Base-by-base conservation (phyloP, 257 asterid species). In the Solanum bulbocastanum region DNA sequence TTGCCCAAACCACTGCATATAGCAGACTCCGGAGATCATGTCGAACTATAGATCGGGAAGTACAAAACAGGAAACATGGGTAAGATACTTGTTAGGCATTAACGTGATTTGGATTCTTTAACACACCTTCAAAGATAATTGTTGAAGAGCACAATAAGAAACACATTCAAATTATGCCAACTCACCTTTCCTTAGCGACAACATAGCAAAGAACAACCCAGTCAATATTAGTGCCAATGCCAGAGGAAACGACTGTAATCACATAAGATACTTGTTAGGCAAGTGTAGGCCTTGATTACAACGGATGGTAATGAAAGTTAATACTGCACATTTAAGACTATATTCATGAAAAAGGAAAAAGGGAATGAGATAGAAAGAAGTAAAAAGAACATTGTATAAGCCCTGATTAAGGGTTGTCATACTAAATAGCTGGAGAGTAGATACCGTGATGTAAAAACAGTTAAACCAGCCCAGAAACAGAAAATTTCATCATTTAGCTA, bases 171-270 rank as follows among this genome's bases (percentile, higher is more conserved):
- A 32, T 56, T 84, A 83, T 83, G 88, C 42, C 36, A 84, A 87
- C 94, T 93, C 35, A 97, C 99, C 98, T 94, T 92, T 93, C 84
- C 92, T 90, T 86, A 97, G 91, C 62, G 98, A 92, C 85, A 93
- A 73, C 35, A 89, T 35, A 36, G 98, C 92, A 58, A 94, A 93
- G 89, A 92, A 89, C 88, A 95, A 88, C 16, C 96, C 98, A 72
- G 90, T 82, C 92, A 93, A 49, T 74, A 96, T 93, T 91, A 96
- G 76, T 18, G 74, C 85, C 46, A 96, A 88, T 25, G 98, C 98
- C 88, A 97, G 84, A 16, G 95, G 99, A 86, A 97, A 94, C 52
- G 98, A 94, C 99, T 96, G 99, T 93, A 91, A 72, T 65, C 83
- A 52, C 20, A 11, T 87, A 84, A 60, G 25, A 66, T 66, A 89